Evolutionary conservation across 306 rosid species (phyloP), one percentile per base, ranked within the genome.

Genomic region (Lotus japonicus): DNA sequence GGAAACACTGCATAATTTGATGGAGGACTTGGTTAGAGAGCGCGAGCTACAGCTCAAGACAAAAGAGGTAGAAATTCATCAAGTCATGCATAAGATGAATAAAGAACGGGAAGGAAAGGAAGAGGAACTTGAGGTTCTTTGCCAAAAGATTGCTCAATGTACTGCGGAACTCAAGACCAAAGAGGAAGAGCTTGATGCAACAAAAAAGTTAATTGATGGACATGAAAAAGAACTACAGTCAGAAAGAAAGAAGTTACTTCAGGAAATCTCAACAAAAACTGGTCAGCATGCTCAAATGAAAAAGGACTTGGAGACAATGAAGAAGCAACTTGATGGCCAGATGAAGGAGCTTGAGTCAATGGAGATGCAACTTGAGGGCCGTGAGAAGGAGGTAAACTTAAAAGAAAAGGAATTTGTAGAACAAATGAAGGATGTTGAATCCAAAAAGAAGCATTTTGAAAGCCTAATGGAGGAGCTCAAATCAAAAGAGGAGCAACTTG

Each of bases 101-200:
- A 13, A 10, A 19, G 66, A 54, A 6, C 17, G 26, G 5, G 60
- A 62, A 35, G 28, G 15, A 18, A 63, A 61, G 49, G 58, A 71
- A 46, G 59, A 38, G 44, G 53, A 65, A 31, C 78, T 65, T 16
- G 31, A 58, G 64, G 49, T 39, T 61, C 56, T 79, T 36, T 18
- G 10, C 4, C 38, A 36, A 35, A 66, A 41, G 9, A 38, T 68
- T 54, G 33, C 9, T 9, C 51, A 43, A 19, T 53, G 68, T 62
- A 59, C 19, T 21, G 9, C 48, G 45, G 77, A 68, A 48, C 76
- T 69, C 10, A 28, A 41, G 58, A 53, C 13, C 17, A 74, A 54
- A 54, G 79, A 54, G 71, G 43, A 63, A 69, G 60, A 75, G 19
- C 54, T 73, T 59, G 72, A 11, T 58, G 55, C 75, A 11, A 7